phyloP scores from a whole-genome alignment of 2,329 filamentous ascomycete genomes.

The Aspergillus sp. region DNA sequence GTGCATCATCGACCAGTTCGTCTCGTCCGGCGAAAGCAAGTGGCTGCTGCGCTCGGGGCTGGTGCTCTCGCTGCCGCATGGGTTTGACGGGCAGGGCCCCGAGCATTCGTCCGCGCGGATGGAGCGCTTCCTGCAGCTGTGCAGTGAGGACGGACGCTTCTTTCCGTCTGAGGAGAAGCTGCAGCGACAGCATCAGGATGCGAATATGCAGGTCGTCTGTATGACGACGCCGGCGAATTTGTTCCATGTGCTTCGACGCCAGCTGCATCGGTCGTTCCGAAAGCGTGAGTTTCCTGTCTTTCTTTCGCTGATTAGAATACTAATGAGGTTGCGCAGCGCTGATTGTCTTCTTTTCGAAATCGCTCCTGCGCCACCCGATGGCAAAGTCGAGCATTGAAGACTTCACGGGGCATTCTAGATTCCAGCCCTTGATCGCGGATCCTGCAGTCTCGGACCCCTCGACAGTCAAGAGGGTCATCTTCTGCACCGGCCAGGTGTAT shows the following conservation, averaged over 20 bases:
- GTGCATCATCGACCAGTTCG: slow-evolving; percentile 98
- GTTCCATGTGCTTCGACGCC: slow-evolving; percentile 3
- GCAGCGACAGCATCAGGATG: slow-evolving; percentile 1
- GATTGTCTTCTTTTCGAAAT: slow-evolving; percentile 2
- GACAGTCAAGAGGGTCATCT: background rate
- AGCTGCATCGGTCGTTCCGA: background rate
- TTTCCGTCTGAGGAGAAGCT: background rate
- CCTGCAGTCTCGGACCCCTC: background rate
- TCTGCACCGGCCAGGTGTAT: slow-evolving; percentile 2
- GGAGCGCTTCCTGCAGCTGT: slow-evolving; percentile 2
- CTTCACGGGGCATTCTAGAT: background rate
- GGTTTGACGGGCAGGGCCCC: slow-evolving; percentile 3
- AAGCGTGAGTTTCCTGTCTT: slow-evolving; percentile 1
- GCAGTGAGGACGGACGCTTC: background rate
- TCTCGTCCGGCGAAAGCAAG: slow-evolving; percentile 62
- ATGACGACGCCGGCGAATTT: slow-evolving; percentile 5
- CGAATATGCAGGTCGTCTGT: slow-evolving; percentile 3
- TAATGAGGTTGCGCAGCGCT: background rate
- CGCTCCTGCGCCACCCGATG: background rate
- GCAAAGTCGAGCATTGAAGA: background rate
- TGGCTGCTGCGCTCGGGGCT: slow-evolving; percentile 3
- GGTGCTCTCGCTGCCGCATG: slow-evolving; percentile 3
- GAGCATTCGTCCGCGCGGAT: slow-evolving; percentile 6
- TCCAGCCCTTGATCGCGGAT: background rate
- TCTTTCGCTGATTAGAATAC: background rate